These are phyloP conservation scores for Aureobasidium sp. DNA, from an alignment of 2,329 filamentous ascomycete genomes.

Conservation along the genomic window DNA sequence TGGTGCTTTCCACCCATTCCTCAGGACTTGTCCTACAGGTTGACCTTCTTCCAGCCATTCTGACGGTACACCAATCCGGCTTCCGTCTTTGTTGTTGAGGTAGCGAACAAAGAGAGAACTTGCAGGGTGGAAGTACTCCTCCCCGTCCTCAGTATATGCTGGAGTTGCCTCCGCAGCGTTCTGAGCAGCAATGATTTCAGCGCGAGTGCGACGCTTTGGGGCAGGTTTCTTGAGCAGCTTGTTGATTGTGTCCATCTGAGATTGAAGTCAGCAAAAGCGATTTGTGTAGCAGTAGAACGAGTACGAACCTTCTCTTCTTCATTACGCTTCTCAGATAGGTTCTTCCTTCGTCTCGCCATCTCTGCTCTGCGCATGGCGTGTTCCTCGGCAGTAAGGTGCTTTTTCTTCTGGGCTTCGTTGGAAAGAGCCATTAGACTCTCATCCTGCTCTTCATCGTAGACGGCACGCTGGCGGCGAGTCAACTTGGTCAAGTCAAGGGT, in stretches of 20 bases:
- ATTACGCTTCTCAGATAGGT: conserved; percentile 68
- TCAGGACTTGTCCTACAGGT: conserved; percentile 56
- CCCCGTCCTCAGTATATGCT: conserved; percentile 36
- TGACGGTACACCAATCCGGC: conserved; percentile 56
- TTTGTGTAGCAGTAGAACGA: neutral
- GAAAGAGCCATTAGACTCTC: conserved; percentile 44
- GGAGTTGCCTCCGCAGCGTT: conserved; percentile 42
- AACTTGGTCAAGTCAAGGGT: conserved; percentile 60
- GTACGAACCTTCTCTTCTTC: conserved; percentile 63
- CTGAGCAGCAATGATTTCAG: conserved; percentile 38
- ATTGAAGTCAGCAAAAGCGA: neutral
- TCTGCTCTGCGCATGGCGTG: conserved; percentile 66
- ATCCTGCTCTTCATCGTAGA: conserved; percentile 45
- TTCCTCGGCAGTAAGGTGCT: conserved; percentile 65
- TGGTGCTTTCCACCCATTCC: conserved; percentile 15
- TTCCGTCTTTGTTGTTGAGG: conserved; percentile 61
- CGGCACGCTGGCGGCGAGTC: conserved; percentile 61
- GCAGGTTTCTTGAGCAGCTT: conserved; percentile 82
- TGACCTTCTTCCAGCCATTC: conserved; percentile 54
- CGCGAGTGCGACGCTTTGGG: conserved; percentile 55
- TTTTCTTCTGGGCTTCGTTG: conserved; percentile 65
- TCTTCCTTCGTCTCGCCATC: conserved; percentile 67
- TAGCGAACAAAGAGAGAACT: conserved; percentile 62
- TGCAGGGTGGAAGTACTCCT: conserved; percentile 26
- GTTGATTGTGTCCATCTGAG: conserved; percentile 82